Percentiles rank a stretch among this genome's conserved stretches.
Evolutionary conservation across 2,329 filamentous ascomycete genomes (phyloP).

Genomic region (Ophiosphaerella herpotricha): DNA sequence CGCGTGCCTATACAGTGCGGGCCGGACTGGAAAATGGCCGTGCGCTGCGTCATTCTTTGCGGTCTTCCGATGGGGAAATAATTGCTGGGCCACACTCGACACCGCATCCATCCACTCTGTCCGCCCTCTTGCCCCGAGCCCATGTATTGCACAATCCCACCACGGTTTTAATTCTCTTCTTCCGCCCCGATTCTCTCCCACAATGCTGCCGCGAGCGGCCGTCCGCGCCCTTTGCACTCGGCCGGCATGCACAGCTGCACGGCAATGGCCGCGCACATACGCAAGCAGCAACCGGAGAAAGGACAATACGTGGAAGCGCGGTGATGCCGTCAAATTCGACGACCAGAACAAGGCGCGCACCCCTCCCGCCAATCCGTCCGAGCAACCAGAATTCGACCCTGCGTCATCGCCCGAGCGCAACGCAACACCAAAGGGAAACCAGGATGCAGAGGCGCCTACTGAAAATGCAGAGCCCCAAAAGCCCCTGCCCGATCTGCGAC

Average conservation of each 20-base stretch:
- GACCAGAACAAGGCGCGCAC: constrained; percentile 28
- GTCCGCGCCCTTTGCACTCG: constrained; percentile 38
- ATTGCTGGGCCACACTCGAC: constrained; percentile 3
- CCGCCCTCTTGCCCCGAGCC: no score
- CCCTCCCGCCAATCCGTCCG: constrained; percentile 33
- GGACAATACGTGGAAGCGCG: constrained; percentile 49
- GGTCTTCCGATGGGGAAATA: constrained; percentile 7
- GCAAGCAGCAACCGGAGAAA: constrained; percentile 30
- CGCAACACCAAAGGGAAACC: constrained; percentile 27
- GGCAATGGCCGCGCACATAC: constrained; percentile 33
- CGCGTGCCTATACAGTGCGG: not conserved
- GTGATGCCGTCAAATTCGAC: constrained; percentile 47
- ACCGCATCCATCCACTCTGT: no score
- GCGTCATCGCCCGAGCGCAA: constrained; percentile 19
- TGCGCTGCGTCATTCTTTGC: constrained; percentile 15
- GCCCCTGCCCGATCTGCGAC: constrained; percentile 86
- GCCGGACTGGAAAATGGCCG: constrained; percentile 1
- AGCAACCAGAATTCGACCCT: constrained; percentile 42
- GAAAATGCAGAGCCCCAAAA: constrained; percentile 54
- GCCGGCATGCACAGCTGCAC: constrained; percentile 30
- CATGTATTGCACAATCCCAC: not conserved
- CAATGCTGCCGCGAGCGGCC: constrained; percentile 45
- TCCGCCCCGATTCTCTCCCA: not conserved
- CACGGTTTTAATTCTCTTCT: not conserved
- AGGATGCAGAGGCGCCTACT: constrained; percentile 46